Evolutionary conservation across 495 filamentous ascomycete species (phyloP).

Genomic region (Neurospora sublineolata): DNA sequence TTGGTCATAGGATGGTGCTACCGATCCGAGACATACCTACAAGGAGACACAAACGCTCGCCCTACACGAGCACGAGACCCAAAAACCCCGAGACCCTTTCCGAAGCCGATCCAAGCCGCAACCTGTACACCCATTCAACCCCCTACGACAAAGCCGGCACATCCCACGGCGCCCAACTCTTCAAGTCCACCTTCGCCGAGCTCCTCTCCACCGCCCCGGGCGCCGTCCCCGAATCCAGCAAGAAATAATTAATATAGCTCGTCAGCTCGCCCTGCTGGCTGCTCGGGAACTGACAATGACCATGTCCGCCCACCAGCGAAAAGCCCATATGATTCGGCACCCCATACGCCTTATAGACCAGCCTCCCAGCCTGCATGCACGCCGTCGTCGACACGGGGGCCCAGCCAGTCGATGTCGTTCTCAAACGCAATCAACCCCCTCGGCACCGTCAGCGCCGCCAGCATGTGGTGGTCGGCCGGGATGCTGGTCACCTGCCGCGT

Average conservation of each 20-base stretch:
- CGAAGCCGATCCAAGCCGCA: not conserved
- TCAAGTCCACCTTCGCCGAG: conserved; percentile 21
- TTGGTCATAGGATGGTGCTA: not conserved
- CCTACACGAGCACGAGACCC: not conserved
- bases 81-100: not conserved
- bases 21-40: not conserved
- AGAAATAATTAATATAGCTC: conserved; percentile 40
- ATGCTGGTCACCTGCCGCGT: conserved; percentile 23
- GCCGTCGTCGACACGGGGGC: conserved; percentile 39
- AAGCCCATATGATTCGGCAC: conserved; percentile 42
- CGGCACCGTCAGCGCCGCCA: conserved; percentile 36
- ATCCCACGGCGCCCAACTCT: conserved; percentile 32
- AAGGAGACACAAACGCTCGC: not conserved
- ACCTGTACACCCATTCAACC: not conserved
- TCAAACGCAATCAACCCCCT: conserved; percentile 38
- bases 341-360: conserved; percentile 41
- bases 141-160: conserved; percentile 27
- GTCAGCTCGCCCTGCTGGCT: conserved; percentile 37
- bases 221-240: conserved; percentile 16
- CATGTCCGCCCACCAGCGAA: conserved; percentile 40
- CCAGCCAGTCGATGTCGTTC: conserved; percentile 47
- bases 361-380: conserved; percentile 43
- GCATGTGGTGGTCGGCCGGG: conserved; percentile 41
- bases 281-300: conserved; percentile 44
- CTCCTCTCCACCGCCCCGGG: conserved; percentile 32